Conservation (phyloP, 2,329 filamentous ascomycete species). For the Fusarium albosuccineum region DNA sequence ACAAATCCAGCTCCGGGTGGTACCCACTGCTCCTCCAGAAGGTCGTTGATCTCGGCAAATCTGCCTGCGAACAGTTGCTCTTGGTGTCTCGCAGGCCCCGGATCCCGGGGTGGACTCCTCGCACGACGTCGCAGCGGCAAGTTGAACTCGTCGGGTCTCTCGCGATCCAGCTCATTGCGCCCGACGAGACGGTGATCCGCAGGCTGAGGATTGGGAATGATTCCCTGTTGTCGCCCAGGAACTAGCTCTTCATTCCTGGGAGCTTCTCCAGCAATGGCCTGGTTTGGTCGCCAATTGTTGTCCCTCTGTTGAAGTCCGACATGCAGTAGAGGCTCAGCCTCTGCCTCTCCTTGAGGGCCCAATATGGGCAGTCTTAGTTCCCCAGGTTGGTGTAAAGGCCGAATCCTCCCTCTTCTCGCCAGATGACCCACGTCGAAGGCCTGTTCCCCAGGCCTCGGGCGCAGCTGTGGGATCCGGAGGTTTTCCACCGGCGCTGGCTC, state of each 20-base stretch:
- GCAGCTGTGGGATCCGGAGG: conserved; percentile 31
- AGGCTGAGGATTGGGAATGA: neutral
- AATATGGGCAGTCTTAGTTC: neutral
- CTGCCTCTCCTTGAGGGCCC: neutral
- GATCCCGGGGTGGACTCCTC: neutral
- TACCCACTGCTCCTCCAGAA: neutral
- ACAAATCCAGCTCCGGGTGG: neutral
- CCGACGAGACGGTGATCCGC: no score
- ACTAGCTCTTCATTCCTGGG: no score
- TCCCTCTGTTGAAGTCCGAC: neutral
- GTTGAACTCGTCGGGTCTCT: no score
- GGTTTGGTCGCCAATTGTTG: neutral
- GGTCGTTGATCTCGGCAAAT: neutral
- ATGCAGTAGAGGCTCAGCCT: neutral
- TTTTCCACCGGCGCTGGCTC: neutral
- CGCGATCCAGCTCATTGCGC: no score
- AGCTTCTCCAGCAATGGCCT: neutral
- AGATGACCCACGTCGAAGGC: neutral
- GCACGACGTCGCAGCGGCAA: neutral
- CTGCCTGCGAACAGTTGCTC: neutral
- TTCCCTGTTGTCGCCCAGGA: neutral
- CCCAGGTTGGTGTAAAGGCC: neutral
- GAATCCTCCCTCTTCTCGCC: neutral
- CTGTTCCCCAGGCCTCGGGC: conserved; percentile 20
- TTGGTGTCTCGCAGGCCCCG: neutral